Evolutionary conservation across 768 basidiomycete genomes (phyloP).

Genomic region (Mycena leptocephala): DNA sequence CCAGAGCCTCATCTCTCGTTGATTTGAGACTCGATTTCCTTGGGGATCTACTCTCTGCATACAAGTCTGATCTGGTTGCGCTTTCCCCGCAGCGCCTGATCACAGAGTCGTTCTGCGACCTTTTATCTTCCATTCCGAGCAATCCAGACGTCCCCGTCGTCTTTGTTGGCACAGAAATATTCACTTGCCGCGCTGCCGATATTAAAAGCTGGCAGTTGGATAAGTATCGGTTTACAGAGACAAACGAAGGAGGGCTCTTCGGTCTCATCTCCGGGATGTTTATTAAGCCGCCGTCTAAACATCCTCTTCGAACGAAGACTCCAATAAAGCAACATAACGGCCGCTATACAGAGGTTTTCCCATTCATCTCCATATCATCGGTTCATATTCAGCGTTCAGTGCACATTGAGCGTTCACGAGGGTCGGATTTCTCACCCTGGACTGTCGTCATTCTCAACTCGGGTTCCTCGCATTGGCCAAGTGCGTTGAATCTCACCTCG

Average conservation of each 20-base stretch:
- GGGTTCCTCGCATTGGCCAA: constrained; percentile 20
- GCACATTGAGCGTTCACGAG: too few relatives aligned
- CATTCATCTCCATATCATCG: constrained; percentile 33
- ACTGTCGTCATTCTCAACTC: constrained; percentile 25
- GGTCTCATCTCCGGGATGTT: constrained; percentile 5
- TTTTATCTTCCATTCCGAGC: constrained; percentile 25
- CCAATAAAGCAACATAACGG: constrained; percentile 28
- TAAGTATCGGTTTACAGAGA: constrained; percentile 26
- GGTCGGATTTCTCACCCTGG: constrained; percentile 16
- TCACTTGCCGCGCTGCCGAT: constrained; percentile 24
- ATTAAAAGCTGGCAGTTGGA: constrained; percentile 30
- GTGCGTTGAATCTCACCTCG: constrained; percentile 9
- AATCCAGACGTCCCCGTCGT: constrained; percentile 27
- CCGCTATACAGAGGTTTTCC: constrained; percentile 14
- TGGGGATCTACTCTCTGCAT: constrained; percentile 31
- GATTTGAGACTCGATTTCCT: constrained; percentile 25
- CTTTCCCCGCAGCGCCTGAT: constrained; percentile 23
- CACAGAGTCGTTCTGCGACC: constrained; percentile 30
- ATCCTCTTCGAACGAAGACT: constrained; percentile 17
- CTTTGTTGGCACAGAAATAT: constrained; percentile 30
- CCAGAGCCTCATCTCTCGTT: not conserved
- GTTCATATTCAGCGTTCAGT: constrained; percentile 23
- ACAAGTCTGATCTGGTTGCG: constrained; percentile 25
- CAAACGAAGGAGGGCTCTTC: not conserved
- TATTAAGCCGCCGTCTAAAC: not conserved